These are phyloP conservation scores for Colletotrichum spaethianum DNA, from an alignment of 2,329 filamentous ascomycete genomes.

Conservation along the genomic window DNA sequence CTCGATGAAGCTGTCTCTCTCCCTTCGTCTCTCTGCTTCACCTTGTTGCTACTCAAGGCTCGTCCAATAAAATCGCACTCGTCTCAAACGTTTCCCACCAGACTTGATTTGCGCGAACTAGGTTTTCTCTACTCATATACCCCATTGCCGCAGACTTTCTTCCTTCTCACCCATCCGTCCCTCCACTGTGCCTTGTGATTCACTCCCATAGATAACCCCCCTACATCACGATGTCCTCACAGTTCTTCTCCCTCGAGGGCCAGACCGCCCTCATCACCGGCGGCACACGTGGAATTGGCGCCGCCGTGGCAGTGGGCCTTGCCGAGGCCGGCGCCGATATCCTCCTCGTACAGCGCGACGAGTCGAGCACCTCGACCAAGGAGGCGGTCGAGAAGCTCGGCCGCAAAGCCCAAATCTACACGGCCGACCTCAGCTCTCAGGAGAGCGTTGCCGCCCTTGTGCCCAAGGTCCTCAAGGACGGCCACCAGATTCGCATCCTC, in stretches of 20 bases:
- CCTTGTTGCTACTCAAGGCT: neutral
- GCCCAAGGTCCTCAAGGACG: slow-evolving; percentile 72
- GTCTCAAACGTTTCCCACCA: neutral
- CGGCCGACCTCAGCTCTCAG: slow-evolving; percentile 76
- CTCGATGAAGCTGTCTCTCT: slow-evolving; percentile 1
- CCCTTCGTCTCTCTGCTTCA: neutral
- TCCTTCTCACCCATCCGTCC: neutral
- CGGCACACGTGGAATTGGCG: slow-evolving; percentile 71
- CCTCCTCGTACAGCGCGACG: slow-evolving; percentile 67
- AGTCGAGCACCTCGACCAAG: slow-evolving; percentile 66
- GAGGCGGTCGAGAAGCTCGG: slow-evolving; percentile 74
- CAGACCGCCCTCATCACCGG: slow-evolving; percentile 72
- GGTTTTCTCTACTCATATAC: slow-evolving; percentile 6
- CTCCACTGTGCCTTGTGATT: neutral
- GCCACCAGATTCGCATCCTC: slow-evolving; percentile 80
- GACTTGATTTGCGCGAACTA: neutral
- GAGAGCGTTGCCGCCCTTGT: slow-evolving; percentile 73
- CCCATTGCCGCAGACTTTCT: neutral
- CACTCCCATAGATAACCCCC: neutral
- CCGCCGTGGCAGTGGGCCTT: slow-evolving; percentile 69
- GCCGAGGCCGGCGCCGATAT: slow-evolving; percentile 73
- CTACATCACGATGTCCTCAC: slow-evolving; percentile 50
- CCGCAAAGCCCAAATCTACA: slow-evolving; percentile 77
- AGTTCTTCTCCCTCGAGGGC: slow-evolving; percentile 68
- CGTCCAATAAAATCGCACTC: slow-evolving; percentile 9